phyloP scores from a whole-genome alignment of 2,329 filamentous ascomycete genomes.

The Xylariaceae sp. region DNA sequence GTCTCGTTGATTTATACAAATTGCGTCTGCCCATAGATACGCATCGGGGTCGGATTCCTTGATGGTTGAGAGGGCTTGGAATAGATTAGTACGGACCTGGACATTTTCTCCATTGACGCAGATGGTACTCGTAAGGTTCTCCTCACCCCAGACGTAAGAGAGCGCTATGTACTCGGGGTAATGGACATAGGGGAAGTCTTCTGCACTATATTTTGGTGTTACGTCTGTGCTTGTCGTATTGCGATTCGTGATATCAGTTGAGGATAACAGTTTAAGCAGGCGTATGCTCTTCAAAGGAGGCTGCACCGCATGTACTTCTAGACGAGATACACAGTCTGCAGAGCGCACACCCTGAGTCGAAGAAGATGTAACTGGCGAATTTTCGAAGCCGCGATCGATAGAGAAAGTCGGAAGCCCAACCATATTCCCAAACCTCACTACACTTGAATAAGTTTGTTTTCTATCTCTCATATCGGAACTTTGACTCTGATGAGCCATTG shows the following conservation, averaged over 20 bases:
- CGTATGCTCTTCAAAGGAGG: background rate
- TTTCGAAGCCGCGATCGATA: too few species aligned
- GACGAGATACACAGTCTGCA: background rate
- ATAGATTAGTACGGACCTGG: slow-evolving; percentile 6
- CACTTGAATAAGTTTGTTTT: background rate
- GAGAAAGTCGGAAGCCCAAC: background rate
- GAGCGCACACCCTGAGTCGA: background rate
- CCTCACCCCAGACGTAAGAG: slow-evolving; percentile 21
- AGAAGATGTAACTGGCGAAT: background rate
- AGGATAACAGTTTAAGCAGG: background rate
- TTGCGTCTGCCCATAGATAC: slow-evolving; percentile 18
- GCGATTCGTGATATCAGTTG: too few species aligned
- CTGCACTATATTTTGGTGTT: background rate
- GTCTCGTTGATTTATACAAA: slow-evolving; percentile 26
- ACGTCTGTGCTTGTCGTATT: background rate
- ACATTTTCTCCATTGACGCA: slow-evolving; percentile 8
- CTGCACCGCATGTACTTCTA: background rate
- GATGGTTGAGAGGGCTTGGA: slow-evolving; percentile 11
- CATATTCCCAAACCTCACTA: background rate
- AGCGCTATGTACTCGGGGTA: slow-evolving; percentile 16
- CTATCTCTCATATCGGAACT: background rate
- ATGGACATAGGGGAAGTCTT: background rate
- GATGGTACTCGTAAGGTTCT: slow-evolving; percentile 5
- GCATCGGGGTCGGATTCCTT: background rate
- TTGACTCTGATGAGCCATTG: too few species aligned